A percentile compares a stretch with the other conserved stretches of the same genome.
Conservation (phyloP, 164 flowering plant species). For the Sextonia rubra region DNA sequence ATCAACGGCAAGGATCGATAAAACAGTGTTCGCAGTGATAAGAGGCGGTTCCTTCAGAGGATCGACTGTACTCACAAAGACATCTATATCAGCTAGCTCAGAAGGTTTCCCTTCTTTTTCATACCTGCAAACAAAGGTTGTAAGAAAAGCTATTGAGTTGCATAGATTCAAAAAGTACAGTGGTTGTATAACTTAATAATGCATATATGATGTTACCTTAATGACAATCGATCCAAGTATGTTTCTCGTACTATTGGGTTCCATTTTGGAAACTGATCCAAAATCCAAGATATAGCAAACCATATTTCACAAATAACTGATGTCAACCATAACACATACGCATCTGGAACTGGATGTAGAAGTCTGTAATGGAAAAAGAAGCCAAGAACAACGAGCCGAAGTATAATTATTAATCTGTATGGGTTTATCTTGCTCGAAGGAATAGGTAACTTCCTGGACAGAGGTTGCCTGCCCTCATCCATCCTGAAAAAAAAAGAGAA, state of each 20-base stretch:
- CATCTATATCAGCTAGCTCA: constrained; percentile 89
- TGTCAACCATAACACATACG: constrained; percentile 73
- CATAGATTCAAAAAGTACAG: background rate
- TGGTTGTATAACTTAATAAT: background rate
- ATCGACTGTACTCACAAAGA: constrained; percentile 95
- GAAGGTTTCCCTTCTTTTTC: constrained; percentile 91
- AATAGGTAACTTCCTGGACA: constrained; percentile 81
- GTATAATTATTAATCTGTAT: constrained; percentile 76
- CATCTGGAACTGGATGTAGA: constrained; percentile 80
- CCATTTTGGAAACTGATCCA: constrained; percentile 98
- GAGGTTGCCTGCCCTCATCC: constrained; percentile 93
- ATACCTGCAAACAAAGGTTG: constrained; percentile 42
- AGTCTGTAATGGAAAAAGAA: constrained; percentile 87
- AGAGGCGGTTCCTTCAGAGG: constrained; percentile 95
- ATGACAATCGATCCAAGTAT: constrained; percentile 81
- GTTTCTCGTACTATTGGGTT: constrained; percentile 89
- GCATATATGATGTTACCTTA: constrained; percentile 41
- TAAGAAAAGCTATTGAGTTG: background rate
- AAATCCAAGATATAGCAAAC: constrained; percentile 94
- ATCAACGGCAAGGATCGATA: constrained; percentile 92
- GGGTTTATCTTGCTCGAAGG: constrained; percentile 91
- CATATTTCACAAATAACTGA: constrained; percentile 96
- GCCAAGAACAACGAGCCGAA: constrained; percentile 73
- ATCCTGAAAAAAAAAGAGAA: constrained; percentile 59
- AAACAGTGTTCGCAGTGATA: constrained; percentile 91